Evolutionary conservation across 345 rosid genomes (phyloP).

Genomic region (Triadica sebifera): DNA sequence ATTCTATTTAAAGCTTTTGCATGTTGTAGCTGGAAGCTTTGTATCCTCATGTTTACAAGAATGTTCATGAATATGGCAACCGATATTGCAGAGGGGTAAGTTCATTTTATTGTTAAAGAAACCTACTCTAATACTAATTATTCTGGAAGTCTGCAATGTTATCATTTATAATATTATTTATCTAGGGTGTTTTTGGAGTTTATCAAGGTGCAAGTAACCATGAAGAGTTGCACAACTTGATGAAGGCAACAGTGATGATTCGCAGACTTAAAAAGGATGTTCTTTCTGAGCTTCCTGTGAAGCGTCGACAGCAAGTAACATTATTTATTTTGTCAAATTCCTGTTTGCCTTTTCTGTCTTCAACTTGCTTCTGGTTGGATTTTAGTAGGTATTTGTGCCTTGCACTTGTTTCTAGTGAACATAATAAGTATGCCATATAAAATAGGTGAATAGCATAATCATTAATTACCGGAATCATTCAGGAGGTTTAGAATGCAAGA

Average conservation of each 20-base stretch:
- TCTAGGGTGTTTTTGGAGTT: constrained; percentile 74
- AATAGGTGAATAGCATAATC: neutral
- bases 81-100: constrained; percentile 93
- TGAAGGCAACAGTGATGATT: constrained; percentile 96
- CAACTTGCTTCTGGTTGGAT: neutral
- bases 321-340: neutral
- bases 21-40: constrained; percentile 79
- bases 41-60: constrained; percentile 79
- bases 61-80: constrained; percentile 78
- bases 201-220: constrained; percentile 98
- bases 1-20: constrained; percentile 10
- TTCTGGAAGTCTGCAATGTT: constrained; percentile 6
- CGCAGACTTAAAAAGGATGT: constrained; percentile 94
- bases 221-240: constrained; percentile 93
- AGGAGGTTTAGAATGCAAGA: neutral
- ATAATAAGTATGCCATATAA: constrained; percentile 4
- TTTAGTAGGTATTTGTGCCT: neutral
- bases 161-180: constrained; percentile 13
- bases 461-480: neutral
- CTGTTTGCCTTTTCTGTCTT: neutral
- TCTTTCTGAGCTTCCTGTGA: constrained; percentile 76
- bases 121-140: neutral
- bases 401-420: constrained; percentile 1
- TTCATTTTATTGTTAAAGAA: constrained; percentile 7
- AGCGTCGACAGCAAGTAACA: constrained; percentile 88